Percentiles rank a stretch among this genome's conserved stretches.
These are phyloP conservation scores for Fusarium sp. DNA, from an alignment of 2,329 filamentous ascomycete species.

Conservation along the genomic window DNA sequence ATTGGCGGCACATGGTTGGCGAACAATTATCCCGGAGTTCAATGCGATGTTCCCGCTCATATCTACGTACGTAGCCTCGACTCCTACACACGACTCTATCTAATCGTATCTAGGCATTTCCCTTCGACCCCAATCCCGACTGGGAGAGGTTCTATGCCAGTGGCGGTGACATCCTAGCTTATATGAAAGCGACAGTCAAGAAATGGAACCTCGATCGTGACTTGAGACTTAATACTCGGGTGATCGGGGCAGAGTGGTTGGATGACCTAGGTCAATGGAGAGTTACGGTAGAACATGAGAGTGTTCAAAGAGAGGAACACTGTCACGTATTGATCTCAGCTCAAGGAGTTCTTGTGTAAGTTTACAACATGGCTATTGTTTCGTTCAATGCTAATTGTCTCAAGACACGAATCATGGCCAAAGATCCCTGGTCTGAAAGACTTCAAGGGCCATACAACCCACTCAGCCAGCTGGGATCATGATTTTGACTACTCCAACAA, in stretches of 20 bases:
- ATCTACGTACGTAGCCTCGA: constrained; percentile 27
- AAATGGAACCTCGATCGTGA: constrained; percentile 56
- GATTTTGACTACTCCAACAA: constrained; percentile 38
- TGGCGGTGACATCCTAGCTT: constrained; percentile 66
- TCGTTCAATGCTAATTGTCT: not conserved
- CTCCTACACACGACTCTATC: not conserved
- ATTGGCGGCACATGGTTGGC: constrained; percentile 53
- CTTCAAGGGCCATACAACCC: constrained; percentile 38
- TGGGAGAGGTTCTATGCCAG: constrained; percentile 70
- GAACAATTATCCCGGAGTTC: constrained; percentile 45
- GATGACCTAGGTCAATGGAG: constrained; percentile 40
- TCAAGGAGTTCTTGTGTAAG: constrained; percentile 41
- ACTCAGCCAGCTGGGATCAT: constrained; percentile 40
- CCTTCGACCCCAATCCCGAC: constrained; percentile 67
- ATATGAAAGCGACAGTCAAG: constrained; percentile 62
- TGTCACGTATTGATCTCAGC: constrained; percentile 41
- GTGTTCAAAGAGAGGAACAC: constrained; percentile 30
- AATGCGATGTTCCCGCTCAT: constrained; percentile 40
- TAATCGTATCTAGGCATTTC: constrained; percentile 54
- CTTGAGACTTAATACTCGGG: constrained; percentile 50
- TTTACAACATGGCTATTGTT: accelerated
- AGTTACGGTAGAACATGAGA: constrained; percentile 36
- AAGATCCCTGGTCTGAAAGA: constrained; percentile 34
- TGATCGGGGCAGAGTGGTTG: constrained; percentile 43
- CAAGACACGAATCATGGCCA: constrained; percentile 41